Evolutionary conservation across 2,329 filamentous ascomycete species (phyloP), one percentile per base, ranked within the genome.

Genomic region (Exophiala oligosperma): DNA sequence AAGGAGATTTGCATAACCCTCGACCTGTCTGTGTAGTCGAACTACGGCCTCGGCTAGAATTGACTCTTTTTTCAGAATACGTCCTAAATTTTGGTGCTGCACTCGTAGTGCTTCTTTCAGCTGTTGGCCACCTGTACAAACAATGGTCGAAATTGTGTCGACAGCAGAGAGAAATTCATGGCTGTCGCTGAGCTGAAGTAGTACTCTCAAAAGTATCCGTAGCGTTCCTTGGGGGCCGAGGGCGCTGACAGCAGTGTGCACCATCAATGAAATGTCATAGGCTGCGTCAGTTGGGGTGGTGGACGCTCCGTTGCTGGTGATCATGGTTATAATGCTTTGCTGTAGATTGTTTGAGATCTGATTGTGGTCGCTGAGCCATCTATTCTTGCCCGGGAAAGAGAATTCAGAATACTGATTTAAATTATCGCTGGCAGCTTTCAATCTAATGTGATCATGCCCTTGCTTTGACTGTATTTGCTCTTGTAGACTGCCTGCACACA

Each of bases 21-120:
- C 74, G 3, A 80, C 75, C 21, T 76, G 76, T 7, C 77, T 73
- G 57, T 73, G 70, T 17, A 80, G 68, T 1, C 77, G 76, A 11
- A 80, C 76, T 24, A 79, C 65, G 1, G 76, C 66, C 59, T 77
- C 73, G 1, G 77, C 77, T 28, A 71, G 72, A 1, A 77, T 61
- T 1, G 75, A 71, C n/a, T 79, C 76, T n/a, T 59, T 63, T 55
- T 77, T 74, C 3, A 75, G 72, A 12, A 75, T 61, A 41, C 73
- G 73, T 12, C 74, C 68, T 1, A 79, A 68, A 48, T 69, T 70
- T 11, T 74, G 70, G 58, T 76, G 73, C 29, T 71, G 68, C 5
- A 74, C 60, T 23, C 67, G 65, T 1, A 80, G 68, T 1, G 72
- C 73, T 29, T 77, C 75, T 24, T 74, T 72, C 24, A 79, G 73